A percentile compares a stretch with the other conserved stretches of the same genome.
phyloP scores from a whole-genome alignment of 352 stramenopile genomes.

The Pythium brachiatum region DNA sequence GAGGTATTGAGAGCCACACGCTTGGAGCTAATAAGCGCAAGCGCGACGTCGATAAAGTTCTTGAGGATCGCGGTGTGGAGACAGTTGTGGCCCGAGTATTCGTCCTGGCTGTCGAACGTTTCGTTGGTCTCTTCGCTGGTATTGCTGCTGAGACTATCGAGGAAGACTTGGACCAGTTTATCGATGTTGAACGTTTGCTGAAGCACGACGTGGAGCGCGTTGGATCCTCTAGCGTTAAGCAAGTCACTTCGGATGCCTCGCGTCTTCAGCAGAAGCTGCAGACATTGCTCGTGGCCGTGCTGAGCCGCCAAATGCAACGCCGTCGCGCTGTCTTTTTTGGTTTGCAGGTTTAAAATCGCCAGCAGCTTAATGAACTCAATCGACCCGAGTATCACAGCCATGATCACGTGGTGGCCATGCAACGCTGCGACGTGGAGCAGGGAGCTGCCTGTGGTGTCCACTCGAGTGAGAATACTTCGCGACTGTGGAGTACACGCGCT shows the following conservation, averaged over 20 bases:
- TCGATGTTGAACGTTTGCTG: slow-evolving; percentile 67
- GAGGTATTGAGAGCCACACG: slow-evolving; percentile 45
- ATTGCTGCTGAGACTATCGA: slow-evolving; percentile 12
- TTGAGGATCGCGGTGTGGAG: slow-evolving; percentile 67
- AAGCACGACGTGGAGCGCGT: slow-evolving; percentile 58
- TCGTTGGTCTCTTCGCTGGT: slow-evolving; percentile 17
- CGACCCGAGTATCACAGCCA: slow-evolving; percentile 21
- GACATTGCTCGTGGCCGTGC: slow-evolving; percentile 40
- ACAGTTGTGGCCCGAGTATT: slow-evolving; percentile 40
- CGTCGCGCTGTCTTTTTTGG: slow-evolving; percentile 34
- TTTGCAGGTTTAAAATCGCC: slow-evolving; percentile 37
- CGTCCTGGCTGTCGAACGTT: slow-evolving; percentile 46
- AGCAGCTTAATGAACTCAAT: slow-evolving; percentile 15
- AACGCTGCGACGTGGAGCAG: slow-evolving; percentile 44
- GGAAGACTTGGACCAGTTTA: slow-evolving; percentile 43
- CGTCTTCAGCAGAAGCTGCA: slow-evolving; percentile 33
- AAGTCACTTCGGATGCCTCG: slow-evolving; percentile 27
- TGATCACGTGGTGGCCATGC: slow-evolving; percentile 41
- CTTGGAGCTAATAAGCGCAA: slow-evolving; percentile 41
- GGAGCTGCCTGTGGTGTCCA: slow-evolving; percentile 40
- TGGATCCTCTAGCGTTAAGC: slow-evolving; percentile 38
- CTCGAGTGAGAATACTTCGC: slow-evolving; percentile 26
- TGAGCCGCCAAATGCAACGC: slow-evolving; percentile 49
- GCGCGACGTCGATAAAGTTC: slow-evolving; percentile 45
- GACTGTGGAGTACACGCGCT: slow-evolving; percentile 18